Evolutionary conservation across 2,329 filamentous ascomycete genomes (phyloP), one percentile per base, ranked within the genome.

Genomic region (Niveomyces coronatus): DNA sequence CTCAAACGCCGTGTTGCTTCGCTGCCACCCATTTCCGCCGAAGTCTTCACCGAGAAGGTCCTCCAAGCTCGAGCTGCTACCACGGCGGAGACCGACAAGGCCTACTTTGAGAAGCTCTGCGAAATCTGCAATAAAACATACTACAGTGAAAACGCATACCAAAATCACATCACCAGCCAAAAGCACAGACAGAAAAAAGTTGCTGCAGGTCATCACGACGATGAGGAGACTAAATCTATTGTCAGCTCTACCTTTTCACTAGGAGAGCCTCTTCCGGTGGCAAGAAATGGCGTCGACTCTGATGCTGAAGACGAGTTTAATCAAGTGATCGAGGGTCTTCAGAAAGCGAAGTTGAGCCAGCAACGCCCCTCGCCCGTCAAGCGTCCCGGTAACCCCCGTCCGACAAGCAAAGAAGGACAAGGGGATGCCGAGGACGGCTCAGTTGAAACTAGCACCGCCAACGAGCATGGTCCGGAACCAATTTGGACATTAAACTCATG

Each of bases 31-130:
- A 85, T 96, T 34, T 80, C 87, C 6, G 88, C 89, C 38, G 88
- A 96, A 56, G 73, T 86, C 41, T 98, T 96, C 60, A 86, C 86
- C 51, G 91, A 96, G 52, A 96, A 96, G 60, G 89, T 98, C 27
- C 69, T 95, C 13, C 85, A 87, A 50, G 89, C 88, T 46, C 86
- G 93, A 55, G 88, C 88, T 19, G 78, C 76, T 7, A 83, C 87
- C 13, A 84, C 74, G 29, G 86, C 86, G 23, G 85, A 89, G 45
- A 86, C 87, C 40, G 84, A 87, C 45, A 86, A 85, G 61, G 89
- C 88, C 4, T 79, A 85, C 11, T 96, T 88, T 54, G 86, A 95
- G 58, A 87, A 83, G 54, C 65, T 70, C 20, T 98, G 91, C 61
- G 68, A 77, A 3, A 72, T 79, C 15, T 98, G 91, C 66, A 75